Evolutionary conservation across 495 filamentous ascomycete genomes (phyloP).

Genomic region (Umbilicaria muhlenbergii): DNA sequence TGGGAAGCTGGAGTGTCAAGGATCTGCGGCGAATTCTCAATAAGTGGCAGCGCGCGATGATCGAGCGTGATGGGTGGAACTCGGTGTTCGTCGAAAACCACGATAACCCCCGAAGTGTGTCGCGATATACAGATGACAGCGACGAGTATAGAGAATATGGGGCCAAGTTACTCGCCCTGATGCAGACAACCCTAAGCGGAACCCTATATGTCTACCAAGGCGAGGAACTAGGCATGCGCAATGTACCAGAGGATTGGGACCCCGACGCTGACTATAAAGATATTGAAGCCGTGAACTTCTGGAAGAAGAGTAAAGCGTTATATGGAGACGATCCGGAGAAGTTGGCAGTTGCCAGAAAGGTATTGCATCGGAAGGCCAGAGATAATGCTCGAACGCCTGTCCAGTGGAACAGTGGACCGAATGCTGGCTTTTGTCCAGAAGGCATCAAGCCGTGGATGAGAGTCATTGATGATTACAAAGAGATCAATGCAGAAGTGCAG

Average conservation of each 20-base stretch:
- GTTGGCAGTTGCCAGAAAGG: conserved; percentile 21
- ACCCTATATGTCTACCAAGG: conserved; percentile 42
- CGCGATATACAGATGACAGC: conserved; percentile 29
- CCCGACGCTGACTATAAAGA: conserved; percentile 33
- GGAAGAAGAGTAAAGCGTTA: conserved; percentile 20
- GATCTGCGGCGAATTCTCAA: conserved; percentile 29
- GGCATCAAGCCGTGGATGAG: conserved; percentile 40
- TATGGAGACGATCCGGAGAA: conserved; percentile 17
- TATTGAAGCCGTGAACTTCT: conserved; percentile 34
- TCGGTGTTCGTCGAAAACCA: conserved; percentile 41
- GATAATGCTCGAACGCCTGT: conserved; percentile 48
- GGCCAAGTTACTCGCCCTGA: conserved; percentile 36
- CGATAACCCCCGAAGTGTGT: conserved; percentile 33
- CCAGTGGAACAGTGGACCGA: conserved; percentile 37
- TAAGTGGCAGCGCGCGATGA: conserved; percentile 41
- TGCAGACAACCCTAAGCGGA: conserved; percentile 32
- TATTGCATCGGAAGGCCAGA: conserved; percentile 33
- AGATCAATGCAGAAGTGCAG: conserved; percentile 36
- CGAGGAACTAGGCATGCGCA: conserved; percentile 41
- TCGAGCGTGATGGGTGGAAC: conserved; percentile 42
- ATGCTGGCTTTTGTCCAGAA: conserved; percentile 36
- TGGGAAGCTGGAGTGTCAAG: conserved; percentile 24
- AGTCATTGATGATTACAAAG: conserved; percentile 34
- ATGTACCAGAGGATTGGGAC: conserved; percentile 28
- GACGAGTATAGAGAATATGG: conserved; percentile 26